Percentiles rank a stretch among this genome's conserved stretches.
These are phyloP conservation scores for Vaccinium myrtillus DNA, from an alignment of 148 eudicot species.

Conservation along the genomic window DNA sequence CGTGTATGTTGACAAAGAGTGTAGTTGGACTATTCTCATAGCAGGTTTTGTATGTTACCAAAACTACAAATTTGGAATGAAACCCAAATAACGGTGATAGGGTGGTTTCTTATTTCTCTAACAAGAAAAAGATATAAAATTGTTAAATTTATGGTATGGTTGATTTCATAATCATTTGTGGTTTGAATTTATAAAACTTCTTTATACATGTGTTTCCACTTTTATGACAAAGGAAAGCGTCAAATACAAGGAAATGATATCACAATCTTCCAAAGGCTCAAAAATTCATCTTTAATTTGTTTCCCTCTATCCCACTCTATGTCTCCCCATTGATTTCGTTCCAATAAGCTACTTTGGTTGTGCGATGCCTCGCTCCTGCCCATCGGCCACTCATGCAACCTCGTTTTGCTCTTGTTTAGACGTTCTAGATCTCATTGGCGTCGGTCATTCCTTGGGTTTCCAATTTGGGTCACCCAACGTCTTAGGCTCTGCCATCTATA, in stretches of 20 bases:
- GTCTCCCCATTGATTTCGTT: no score
- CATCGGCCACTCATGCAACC: no score
- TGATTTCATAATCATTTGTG: not conserved
- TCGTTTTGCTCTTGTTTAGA: no score
- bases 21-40: not conserved
- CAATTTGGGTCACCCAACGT: no score
- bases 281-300: not conserved
- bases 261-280: not conserved
- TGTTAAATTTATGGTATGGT: not conserved
- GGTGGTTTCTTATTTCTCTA: not conserved
- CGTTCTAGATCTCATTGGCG: no score
- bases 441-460: no score
- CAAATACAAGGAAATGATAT: not conserved
- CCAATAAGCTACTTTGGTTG: no score
- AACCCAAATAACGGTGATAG: not conserved
- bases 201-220: not conserved
- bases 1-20: not conserved
- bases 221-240: not conserved
- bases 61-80: not conserved
- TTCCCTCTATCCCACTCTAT: not conserved
- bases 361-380: no score
- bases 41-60: not conserved
- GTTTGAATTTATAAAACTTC: not conserved
- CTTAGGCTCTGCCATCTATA: no score
- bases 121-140: not conserved